Percentiles rank a stretch among this genome's conserved stretches.
Evolutionary conservation across 108 stramenopile genomes (phyloP).

Genomic region (Fragilaria radians): DNA sequence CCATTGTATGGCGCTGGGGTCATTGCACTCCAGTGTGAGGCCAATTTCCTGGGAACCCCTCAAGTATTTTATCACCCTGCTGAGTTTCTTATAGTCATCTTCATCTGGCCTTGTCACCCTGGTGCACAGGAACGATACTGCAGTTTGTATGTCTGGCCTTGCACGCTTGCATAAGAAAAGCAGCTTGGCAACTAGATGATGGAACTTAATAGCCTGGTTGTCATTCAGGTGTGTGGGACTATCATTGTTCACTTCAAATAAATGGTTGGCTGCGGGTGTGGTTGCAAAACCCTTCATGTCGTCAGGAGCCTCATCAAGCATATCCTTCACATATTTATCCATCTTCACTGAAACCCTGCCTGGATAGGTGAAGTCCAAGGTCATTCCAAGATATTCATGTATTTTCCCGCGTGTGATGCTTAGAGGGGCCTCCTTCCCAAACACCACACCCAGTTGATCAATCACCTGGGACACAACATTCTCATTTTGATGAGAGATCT

Average conservation of each 20-base stretch:
- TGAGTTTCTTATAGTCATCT: too few species aligned
- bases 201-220: neutral
- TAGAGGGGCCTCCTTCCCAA: constrained; percentile 12
- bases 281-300: constrained; percentile 9
- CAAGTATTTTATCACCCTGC: constrained; percentile 32
- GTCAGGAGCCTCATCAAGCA: constrained; percentile 11
- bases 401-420: neutral
- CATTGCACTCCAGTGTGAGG: constrained; percentile 10
- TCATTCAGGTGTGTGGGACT: neutral
- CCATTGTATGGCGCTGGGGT: constrained; percentile 18
- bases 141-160: too few species aligned
- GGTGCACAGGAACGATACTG: too few species aligned
- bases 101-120: too few species aligned
- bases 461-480: constrained; percentile 7
- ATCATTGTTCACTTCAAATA: constrained; percentile 27
- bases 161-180: too few species aligned
- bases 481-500: constrained; percentile 20
- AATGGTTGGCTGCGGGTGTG: constrained; percentile 24
- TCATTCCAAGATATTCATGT: too few species aligned
- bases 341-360: constrained; percentile 11
- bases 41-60: constrained; percentile 14
- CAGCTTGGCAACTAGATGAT: constrained; percentile 8
- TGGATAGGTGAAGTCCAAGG: constrained; percentile 5
- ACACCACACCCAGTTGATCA: constrained; percentile 1
- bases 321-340: constrained; percentile 9